Evolutionary conservation across 768 basidiomycete species (phyloP), one percentile per base, ranked within the genome.

Genomic region (Leucogyrophana mollusca): DNA sequence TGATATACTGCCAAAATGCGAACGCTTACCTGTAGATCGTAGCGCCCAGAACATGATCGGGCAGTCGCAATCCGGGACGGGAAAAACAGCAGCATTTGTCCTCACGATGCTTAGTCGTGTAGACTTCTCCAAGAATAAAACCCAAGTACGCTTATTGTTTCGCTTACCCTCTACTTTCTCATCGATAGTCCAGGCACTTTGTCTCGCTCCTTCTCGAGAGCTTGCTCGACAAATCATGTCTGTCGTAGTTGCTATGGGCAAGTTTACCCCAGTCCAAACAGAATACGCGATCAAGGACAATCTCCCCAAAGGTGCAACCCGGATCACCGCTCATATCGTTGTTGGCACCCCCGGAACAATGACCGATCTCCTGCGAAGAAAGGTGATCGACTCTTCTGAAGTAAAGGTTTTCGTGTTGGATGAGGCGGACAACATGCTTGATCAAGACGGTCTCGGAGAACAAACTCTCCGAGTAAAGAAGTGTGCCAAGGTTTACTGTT

Each of bases 31-130:
- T 52, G n/a, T 61, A 99, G n/a, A n/a, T n/a, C n/a, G n/a, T n/a
- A n/a, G 95, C n/a, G 88, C 95, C 9, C 87, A 85, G 43, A 98
- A 98, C 69, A 94, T 98, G 87, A 98, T 98, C 61, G 96, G 94
- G 14, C 96, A 99, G 71, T 98, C 94, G 42, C 96, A 99, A 60
- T 98, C 96, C 25, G 96, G 96, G 32, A 99, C 96, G 8, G 96
- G 96, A 40, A 99, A 99, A 73, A 98, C 96, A 2, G 96, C 96
- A 4, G 96, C 96, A 9, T 99, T 99, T 64, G 91, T 94, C 10
- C 75, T 99, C 40, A 94, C 95, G 9, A 98, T 99, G 94, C 78
- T 98, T 13, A 94, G 89, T 62, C 84, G 95, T 33, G 78, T 98
- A 38, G 92, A 97, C 67, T 94, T 87, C 56, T 74, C 80, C 17